Evolutionary conservation across 345 rosid species (phyloP), one percentile per base, ranked within the genome.

Genomic region (Hirschfeldia incana): DNA sequence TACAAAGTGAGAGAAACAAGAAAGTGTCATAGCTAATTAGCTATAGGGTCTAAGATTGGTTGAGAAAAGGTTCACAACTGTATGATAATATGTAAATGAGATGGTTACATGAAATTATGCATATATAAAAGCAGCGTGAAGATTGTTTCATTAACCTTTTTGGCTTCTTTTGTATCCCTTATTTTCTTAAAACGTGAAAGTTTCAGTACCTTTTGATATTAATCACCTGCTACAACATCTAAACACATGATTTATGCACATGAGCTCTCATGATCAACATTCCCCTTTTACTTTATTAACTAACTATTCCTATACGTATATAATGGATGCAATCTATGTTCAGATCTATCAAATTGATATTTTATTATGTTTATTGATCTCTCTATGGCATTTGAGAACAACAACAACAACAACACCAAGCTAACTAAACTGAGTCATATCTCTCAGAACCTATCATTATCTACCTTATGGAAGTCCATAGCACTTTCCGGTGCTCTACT

Each of bases 231-330:
- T 63, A 39, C 12, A 30, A 32, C 69, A 60, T 42, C 13, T 4
- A 77, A 44, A 51, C 82, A 79, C 78, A 74, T 79, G 78, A 62
- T 79, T 74, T 68, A 68, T 74, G 78, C 78, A 62, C 9, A 60
- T 13, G 51, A 68, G 65, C 46, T 74, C 82, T 73, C 82, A 68
- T 74, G 82, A 79, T 68, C 75, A 79, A 17, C 78, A 74, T 68
- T 74, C 57, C 28, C 59, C 65, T 39, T 15, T 21, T 60, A 49
- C 70, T 73, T 67, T 60, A 67, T 15, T 16, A 66, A 67, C 69
- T 49, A 67, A 67, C 70, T 34, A 36, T 34, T 61, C 62, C 9
- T 60, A 67, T 15, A 29, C 34, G 8, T 65, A 0, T 36, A 65
- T 29, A 64, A 66, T 66, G 21, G 49, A 78, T 0, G 26, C 30